Evolutionary conservation across 768 basidiomycete species (phyloP).

Genomic region (Amanita polypyramis): DNA sequence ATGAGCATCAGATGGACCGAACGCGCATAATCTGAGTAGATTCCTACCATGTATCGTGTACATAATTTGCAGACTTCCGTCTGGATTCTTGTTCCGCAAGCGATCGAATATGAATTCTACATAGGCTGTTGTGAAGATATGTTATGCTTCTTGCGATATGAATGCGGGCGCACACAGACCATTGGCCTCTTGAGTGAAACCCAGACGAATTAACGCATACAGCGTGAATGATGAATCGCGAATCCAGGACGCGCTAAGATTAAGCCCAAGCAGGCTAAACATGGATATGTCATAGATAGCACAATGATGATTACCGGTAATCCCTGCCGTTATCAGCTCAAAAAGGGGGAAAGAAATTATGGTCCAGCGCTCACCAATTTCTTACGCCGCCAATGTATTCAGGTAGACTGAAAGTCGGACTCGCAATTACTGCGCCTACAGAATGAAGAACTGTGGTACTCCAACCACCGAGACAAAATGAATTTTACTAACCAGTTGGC

Average conservation of each 20-base stretch:
- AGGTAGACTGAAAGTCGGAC: conserved; percentile 90
- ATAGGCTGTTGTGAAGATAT: conserved; percentile 43
- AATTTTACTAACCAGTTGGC: conserved; percentile 50
- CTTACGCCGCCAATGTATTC: conserved; percentile 85
- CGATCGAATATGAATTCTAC: conserved; percentile 88
- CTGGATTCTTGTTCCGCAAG: conserved; percentile 72
- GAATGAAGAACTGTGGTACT: conserved; percentile 1
- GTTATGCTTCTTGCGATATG: background rate
- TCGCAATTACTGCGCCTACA: conserved; percentile 82
- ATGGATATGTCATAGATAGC: background rate
- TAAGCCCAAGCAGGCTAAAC: background rate
- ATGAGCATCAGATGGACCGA: conserved; percentile 4
- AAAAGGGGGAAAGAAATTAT: conserved; percentile 1
- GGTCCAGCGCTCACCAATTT: conserved; percentile 52
- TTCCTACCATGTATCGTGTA: conserved; percentile 81
- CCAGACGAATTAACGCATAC: conserved; percentile 87
- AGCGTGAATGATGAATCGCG: conserved; percentile 95
- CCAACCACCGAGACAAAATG: background rate
- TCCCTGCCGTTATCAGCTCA: conserved; percentile 31
- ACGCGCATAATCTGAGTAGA: background rate
- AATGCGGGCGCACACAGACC: conserved; percentile 25
- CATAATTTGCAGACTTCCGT: conserved; percentile 94
- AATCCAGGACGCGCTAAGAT: conserved; percentile 69
- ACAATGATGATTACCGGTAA: conserved; percentile 48
- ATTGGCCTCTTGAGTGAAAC: conserved; percentile 89